Conservation (phyloP, 2,329 filamentous ascomycete species). For the Verticillium zaregamsianum region DNA sequence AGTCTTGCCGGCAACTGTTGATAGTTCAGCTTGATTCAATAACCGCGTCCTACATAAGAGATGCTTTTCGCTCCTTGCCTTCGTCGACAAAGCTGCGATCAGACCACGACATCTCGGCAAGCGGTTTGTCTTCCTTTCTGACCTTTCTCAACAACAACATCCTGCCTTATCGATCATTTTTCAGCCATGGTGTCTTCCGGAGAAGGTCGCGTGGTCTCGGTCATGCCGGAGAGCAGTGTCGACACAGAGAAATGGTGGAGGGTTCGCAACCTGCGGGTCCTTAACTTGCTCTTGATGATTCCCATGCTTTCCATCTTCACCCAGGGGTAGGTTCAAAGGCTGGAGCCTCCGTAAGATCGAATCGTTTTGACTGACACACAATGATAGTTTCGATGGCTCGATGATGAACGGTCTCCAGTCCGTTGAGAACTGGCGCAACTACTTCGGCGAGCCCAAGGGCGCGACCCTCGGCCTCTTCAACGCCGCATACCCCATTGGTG, state of each 20-base stretch:
- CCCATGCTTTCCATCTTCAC: neutral
- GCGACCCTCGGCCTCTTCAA: slow-evolving; percentile 30
- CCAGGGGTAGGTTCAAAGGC: neutral
- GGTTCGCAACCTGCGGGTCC: neutral
- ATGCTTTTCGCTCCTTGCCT: too few species aligned
- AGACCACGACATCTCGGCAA: too few species aligned
- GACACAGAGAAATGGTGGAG: neutral
- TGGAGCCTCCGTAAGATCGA: neutral
- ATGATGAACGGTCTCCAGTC: slow-evolving; percentile 42
- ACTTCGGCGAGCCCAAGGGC: slow-evolving; percentile 32
- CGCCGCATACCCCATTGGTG: slow-evolving; percentile 30
- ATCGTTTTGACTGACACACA: too few species aligned
- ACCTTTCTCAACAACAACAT: too few species aligned
- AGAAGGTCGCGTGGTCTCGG: neutral
- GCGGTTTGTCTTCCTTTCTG: too few species aligned
- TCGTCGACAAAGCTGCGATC: too few species aligned
- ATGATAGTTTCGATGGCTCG: slow-evolving; percentile 17
- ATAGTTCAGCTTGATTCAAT: neutral
- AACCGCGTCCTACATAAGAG: too few species aligned
- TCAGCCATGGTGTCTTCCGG: neutral
- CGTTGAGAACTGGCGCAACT: slow-evolving; percentile 32
- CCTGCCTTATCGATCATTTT: neutral
- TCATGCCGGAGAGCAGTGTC: slow-evolving; percentile 1
- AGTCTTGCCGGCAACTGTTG: neutral
- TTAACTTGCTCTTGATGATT: neutral